Evolutionary conservation across 1,284 basidiomycete genomes (phyloP).

Genomic region (Schizopora paradoxa): DNA sequence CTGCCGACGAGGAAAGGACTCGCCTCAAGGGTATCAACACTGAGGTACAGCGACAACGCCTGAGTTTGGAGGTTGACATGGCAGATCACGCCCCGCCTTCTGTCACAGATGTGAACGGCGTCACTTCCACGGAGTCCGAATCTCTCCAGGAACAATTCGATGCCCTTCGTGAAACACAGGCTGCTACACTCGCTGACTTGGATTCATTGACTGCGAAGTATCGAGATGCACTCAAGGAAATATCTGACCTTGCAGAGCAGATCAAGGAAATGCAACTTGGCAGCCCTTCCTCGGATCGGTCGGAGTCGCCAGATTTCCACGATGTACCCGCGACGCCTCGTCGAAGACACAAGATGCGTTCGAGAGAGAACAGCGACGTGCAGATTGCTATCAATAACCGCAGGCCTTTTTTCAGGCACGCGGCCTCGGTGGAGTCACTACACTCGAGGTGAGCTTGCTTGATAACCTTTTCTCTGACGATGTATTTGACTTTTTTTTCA

Average conservation of each 20-base stretch:
- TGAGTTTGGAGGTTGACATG: conserved; percentile 46
- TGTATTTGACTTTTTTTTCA: conserved; percentile 18
- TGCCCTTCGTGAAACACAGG: conserved; percentile 68
- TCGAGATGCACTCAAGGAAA: conserved; percentile 82
- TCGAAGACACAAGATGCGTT: conserved; percentile 43
- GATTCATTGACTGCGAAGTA: conserved; percentile 77
- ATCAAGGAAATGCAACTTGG: conserved; percentile 74
- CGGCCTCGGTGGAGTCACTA: conserved; percentile 77
- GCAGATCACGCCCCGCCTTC: conserved; percentile 18
- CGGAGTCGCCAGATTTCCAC: conserved; percentile 58
- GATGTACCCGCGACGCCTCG: conserved; percentile 42
- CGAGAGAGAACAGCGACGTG: conserved; percentile 44
- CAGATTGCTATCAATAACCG: conserved; percentile 45
- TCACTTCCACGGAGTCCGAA: conserved; percentile 24
- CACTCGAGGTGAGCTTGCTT: conserved; percentile 59
- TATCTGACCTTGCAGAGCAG: conserved; percentile 80
- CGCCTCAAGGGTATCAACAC: conserved; percentile 61
- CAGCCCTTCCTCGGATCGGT: conserved; percentile 31
- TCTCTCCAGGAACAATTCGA: conserved; percentile 53
- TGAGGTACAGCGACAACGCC: conserved; percentile 67
- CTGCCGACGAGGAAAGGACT: conserved; percentile 57
- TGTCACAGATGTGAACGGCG: conserved; percentile 13
- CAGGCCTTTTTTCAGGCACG: conserved; percentile 79
- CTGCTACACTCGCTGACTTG: conserved; percentile 74
- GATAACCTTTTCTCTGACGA: conserved; percentile 13